Evolutionary conservation across 371 early-diverging fungal species (phyloP).

Genomic region (Lichtheimia ornata): DNA sequence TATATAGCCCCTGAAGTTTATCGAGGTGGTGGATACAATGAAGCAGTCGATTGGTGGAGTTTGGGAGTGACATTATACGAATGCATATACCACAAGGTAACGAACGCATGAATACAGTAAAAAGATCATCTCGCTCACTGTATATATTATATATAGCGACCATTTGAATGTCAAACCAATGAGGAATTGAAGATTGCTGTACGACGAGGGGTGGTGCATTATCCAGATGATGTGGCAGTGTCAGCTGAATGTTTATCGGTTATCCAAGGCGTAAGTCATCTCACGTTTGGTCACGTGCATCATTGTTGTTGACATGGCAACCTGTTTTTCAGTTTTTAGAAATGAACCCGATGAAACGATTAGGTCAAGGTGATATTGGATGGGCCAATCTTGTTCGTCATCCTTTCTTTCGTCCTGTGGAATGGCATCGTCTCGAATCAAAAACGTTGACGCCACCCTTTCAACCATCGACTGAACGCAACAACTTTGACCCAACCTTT

Average conservation of each 20-base stretch:
- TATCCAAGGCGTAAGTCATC: constrained; percentile 60
- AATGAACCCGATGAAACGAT: constrained; percentile 45
- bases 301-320: neutral
- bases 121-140: neutral
- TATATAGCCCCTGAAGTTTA: constrained; percentile 81
- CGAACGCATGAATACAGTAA: neutral
- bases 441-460: constrained; percentile 60
- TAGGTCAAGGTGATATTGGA: constrained; percentile 54
- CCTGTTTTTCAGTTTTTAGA: constrained; percentile 51
- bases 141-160: constrained; percentile 37
- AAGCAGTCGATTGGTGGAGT: constrained; percentile 91
- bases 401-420: constrained; percentile 53
- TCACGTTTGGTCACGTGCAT: neutral
- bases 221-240: constrained; percentile 53
- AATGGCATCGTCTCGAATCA: constrained; percentile 46
- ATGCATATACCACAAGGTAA: constrained; percentile 60
- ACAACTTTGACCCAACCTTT: constrained; percentile 92
- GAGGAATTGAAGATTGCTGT: constrained; percentile 60
- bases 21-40: constrained; percentile 68
- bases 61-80: constrained; percentile 86
- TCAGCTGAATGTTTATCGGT: constrained; percentile 64
- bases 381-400: constrained; percentile 48
- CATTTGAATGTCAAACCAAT: constrained; percentile 59
- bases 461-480: constrained; percentile 61
- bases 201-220: constrained; percentile 55